Base-by-base conservation (phyloP, 2,329 filamentous ascomycete genomes). In the Exophiala xenobiotica region DNA sequence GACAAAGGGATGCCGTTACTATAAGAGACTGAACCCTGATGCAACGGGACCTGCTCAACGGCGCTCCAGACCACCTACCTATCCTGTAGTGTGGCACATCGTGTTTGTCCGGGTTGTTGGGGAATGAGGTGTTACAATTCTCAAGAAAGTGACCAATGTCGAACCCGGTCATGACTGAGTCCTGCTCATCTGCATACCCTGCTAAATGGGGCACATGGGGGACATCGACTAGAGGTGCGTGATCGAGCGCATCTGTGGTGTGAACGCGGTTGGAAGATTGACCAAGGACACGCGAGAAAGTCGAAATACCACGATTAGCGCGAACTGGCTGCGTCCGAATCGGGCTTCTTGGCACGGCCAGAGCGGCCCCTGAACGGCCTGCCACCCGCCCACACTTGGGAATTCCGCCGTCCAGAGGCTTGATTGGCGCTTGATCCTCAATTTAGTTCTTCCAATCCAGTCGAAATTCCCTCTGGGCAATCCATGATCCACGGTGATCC, bases 211-310 rank as follows among this genome's bases (percentile, higher is more conserved):
- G 14, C 22, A 23, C 33, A 29, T 40, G 48, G 46, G 51, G 24
- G 23, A 37, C 29, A 40, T 24, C 19, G 40, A n/a, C n/a, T 24
- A 23, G 12, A n/a, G 20, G 19, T 23, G 46, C 46, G 55, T 55
- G 49, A 53, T 41, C 41, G 45, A 44, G 41, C 20, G 18, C 19
- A 9, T 55, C 37, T 49, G 33, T 58, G 55, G 52, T 58, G 55
- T 58, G 55, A 58, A 58, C 49, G 55, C 52, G 52, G 41, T 29
- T 47, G 42, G 24, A 42, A 35, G 37, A 58, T 45, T 53, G 55
- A 58, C 55, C 51, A 58, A 55, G 35, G 52, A 35, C 46, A 48
- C 42, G 41, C 46, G 40, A 58, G 55, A 51, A 47, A 37, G 24
- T 12, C 29, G 26, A 39, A 18, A 50, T 46, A 20, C 19, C n/a